Evolutionary conservation across 2,329 filamentous ascomycete species (phyloP), one percentile per base, ranked within the genome.

Genomic region (Venturia nashicola): DNA sequence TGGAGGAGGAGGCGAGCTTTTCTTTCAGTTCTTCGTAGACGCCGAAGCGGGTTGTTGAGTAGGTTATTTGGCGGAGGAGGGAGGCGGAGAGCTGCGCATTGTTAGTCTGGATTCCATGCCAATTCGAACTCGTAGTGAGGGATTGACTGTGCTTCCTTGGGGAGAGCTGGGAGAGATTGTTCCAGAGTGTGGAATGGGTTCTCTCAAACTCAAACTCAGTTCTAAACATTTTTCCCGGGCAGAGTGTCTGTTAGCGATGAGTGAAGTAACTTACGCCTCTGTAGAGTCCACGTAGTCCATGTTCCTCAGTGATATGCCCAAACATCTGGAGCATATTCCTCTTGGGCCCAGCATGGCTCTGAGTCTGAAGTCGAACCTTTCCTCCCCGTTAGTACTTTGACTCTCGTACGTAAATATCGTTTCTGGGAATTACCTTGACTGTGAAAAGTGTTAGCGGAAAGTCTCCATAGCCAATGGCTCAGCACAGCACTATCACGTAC

Each of bases 1-100:
- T 68, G 51, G 51, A 57, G 14, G 27, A 34, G 8, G 81, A 78
- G 44, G 84, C 83, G 72, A 87, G 81, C 61, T 82, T 83, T 32
- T 83, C 78, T 78, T 99, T 99, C 65, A 97, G 81, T 69, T 96
- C 86, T 77, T 97, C 94, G 80, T 99, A 99, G 68, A 97, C 86
- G 68, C 91, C 94, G 78, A 99, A 99, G 60, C 94, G 90, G 44
- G 91, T 94, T 61, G 94, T 99, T 65, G 89, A 94, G 80, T 99
- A 99, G 65, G 94, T 97, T 63, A 77, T 83, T 79, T 97, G 94
- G 68, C 94, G 92, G 65, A 97, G 83, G 60, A 97, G 84, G 64
- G 92, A 94, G 68, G 94, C 94, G 2, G 92, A 95, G 65, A 97
- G 86, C 78, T 86, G 70, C 6, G 32, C 8, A 40, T 44, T 34